Evolutionary conservation across 1,284 basidiomycete genomes (phyloP).

Genomic region (Ceratobasidium sp.): DNA sequence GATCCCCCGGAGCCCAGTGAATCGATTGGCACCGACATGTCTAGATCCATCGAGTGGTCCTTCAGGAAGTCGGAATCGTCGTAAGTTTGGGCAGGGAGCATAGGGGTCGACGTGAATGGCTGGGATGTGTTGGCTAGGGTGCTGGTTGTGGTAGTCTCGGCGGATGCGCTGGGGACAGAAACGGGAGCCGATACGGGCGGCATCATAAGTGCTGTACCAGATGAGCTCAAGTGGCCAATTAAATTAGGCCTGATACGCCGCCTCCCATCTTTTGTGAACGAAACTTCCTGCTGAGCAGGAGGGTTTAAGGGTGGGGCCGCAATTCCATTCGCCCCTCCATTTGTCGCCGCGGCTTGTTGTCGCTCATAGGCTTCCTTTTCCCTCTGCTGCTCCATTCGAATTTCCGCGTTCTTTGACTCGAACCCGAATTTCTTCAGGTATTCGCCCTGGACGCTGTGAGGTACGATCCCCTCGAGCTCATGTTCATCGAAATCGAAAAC

Average conservation of each 20-base stretch:
- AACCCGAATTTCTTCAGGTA: slow-evolving; percentile 85
- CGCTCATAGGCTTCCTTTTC: slow-evolving; percentile 19
- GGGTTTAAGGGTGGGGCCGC: neutral
- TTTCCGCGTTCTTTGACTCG: slow-evolving; percentile 43
- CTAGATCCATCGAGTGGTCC: slow-evolving; percentile 51
- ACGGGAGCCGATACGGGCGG: slow-evolving; percentile 15
- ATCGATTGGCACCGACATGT: slow-evolving; percentile 62
- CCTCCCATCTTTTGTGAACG: slow-evolving; percentile 30
- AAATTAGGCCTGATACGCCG: slow-evolving; percentile 37
- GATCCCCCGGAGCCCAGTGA: slow-evolving; percentile 17
- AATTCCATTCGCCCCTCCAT: neutral
- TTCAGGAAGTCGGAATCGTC: neutral
- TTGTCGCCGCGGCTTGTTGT: slow-evolving; percentile 1
- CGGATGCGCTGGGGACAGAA: slow-evolving; percentile 7
- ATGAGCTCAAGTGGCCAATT: slow-evolving; percentile 29
- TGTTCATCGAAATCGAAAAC: slow-evolving; percentile 82
- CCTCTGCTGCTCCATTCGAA: slow-evolving; percentile 28
- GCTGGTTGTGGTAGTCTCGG: neutral
- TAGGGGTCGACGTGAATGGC: slow-evolving; percentile 9
- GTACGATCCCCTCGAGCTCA: slow-evolving; percentile 85
- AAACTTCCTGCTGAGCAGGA: slow-evolving; percentile 34
- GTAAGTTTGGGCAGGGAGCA: neutral
- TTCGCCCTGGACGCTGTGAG: slow-evolving; percentile 72
- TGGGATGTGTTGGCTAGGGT: slow-evolving; percentile 25
- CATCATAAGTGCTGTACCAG: slow-evolving; percentile 1